Conservation (phyloP, 2,329 filamentous ascomycete genomes). For the Neurospora sp. region DNA sequence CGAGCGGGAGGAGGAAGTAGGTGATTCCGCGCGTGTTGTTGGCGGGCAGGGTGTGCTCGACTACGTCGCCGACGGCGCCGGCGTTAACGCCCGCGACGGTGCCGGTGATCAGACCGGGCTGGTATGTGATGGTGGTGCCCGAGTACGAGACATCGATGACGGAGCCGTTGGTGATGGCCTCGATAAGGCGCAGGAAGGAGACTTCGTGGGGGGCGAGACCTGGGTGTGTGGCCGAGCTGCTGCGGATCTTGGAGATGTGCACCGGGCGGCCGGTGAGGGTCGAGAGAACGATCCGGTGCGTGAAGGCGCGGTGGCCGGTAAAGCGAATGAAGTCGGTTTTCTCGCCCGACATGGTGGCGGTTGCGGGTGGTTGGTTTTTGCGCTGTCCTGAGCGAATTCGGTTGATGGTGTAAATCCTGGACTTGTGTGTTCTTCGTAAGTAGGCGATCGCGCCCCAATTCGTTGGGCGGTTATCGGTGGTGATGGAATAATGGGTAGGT, state of each 20-base stretch:
- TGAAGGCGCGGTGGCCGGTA: slow-evolving; percentile 72
- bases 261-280: slow-evolving; percentile 84
- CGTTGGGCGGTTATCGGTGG: neutral
- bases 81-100: slow-evolving; percentile 67
- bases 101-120: slow-evolving; percentile 85
- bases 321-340: slow-evolving; percentile 58
- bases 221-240: slow-evolving; percentile 73
- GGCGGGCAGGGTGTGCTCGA: slow-evolving; percentile 70
- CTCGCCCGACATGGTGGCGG: slow-evolving; percentile 31
- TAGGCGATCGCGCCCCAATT: neutral
- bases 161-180: slow-evolving; percentile 89
- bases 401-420: slow-evolving; percentile 1
- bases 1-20: slow-evolving; percentile 86
- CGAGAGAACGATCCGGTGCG: slow-evolving; percentile 75
- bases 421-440: neutral
- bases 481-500: neutral
- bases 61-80: slow-evolving; percentile 55
- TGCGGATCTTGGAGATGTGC: slow-evolving; percentile 89
- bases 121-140: slow-evolving; percentile 85
- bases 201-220: slow-evolving; percentile 89
- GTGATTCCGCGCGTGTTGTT: slow-evolving; percentile 72
- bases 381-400: neutral
- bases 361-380: slow-evolving; percentile 5
- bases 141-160: slow-evolving; percentile 94
- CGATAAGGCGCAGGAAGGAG: slow-evolving; percentile 88